Conservation (phyloP, 495 filamentous ascomycete species). For the Lentithecium fluviatile region DNA sequence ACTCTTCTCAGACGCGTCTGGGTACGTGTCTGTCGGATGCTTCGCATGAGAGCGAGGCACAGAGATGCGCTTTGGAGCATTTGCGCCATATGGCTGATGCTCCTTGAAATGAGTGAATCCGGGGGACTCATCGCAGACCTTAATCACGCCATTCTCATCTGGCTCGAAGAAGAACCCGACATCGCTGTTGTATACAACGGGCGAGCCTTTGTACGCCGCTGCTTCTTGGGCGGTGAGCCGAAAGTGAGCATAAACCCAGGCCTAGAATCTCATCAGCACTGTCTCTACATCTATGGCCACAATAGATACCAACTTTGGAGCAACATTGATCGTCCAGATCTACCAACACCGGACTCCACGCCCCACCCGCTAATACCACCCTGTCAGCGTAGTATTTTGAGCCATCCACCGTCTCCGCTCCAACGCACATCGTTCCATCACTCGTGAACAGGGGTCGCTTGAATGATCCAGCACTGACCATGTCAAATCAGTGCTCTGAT, state of each 20-base stretch:
- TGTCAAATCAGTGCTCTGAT: too few species aligned
- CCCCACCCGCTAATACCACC: slow-evolving; percentile 8
- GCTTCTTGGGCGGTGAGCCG: slow-evolving; percentile 3
- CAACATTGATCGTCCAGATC: slow-evolving; percentile 11
- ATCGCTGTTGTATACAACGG: slow-evolving; percentile 11
- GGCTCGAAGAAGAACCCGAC: slow-evolving; percentile 15
- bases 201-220: background rate
- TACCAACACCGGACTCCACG: slow-evolving; percentile 5
- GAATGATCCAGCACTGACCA: slow-evolving; percentile 1
- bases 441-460: background rate
- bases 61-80: background rate
- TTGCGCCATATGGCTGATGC: slow-evolving; percentile 10
- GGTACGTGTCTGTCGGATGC: slow-evolving; percentile 14
- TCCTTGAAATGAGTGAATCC: slow-evolving; percentile 7
- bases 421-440: background rate
- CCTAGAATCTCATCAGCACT: background rate
- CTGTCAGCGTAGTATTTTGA: slow-evolving; percentile 9
- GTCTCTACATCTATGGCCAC: too few species aligned
- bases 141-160: slow-evolving; percentile 6
- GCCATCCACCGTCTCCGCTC: slow-evolving; percentile 3
- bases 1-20: slow-evolving; percentile 3
- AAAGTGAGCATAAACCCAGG: slow-evolving; percentile 11
- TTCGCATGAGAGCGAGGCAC: slow-evolving; percentile 7
- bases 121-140: slow-evolving; percentile 13
- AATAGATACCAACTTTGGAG: background rate